Base-by-base conservation (phyloP, 345 rosid species). In the Bruguiera gymnorhiza region DNA sequence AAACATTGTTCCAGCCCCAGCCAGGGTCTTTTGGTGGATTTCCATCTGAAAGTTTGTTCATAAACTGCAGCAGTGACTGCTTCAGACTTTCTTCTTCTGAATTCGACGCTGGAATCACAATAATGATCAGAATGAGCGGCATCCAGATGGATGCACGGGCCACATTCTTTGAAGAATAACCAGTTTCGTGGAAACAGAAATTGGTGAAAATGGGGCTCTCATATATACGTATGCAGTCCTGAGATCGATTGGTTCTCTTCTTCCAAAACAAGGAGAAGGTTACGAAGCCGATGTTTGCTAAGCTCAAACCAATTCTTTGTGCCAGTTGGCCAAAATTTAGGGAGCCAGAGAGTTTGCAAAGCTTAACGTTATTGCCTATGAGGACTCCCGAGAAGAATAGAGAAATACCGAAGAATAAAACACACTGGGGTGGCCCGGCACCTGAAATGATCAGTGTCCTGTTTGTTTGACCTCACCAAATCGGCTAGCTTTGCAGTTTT, bases 1-100 rank as follows among this genome's bases (percentile, higher is more conserved):
- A 82, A 71, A 69, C 76, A 32, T 30, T 32, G 78, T 78, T 79
- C 90, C 93, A 88, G 16, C 86, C 90, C 81, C 79, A 83, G 7
- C 43, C 74, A 6, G 13, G 51, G 29, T 52, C 75, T 26, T 64
- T 70, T 11, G 26, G 60, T 13, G 27, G 68, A 60, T 62, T 79
- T 29, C 73, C 84, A 21, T 66, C 74, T 3, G 89, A 77, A 48
- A 88, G 83, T 32, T 74, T 76, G 20, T 68, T 76, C 81, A 85
- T 79, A 83, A 88, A 86, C 55, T 48, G 70, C 31, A 84, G 73
- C 36, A 86, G 63, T 13, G 89, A 75, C 9, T 36, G 46, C 73
- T 62, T 83, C 75, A 80, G 83, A 43, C 63, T 70, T 37, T 71
- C 75, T 27, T 80, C 81, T 43, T 75, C 85, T 18, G 84, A 82